phyloP scores from a whole-genome alignment of 306 rosid species.

The Crotalaria pallida region DNA sequence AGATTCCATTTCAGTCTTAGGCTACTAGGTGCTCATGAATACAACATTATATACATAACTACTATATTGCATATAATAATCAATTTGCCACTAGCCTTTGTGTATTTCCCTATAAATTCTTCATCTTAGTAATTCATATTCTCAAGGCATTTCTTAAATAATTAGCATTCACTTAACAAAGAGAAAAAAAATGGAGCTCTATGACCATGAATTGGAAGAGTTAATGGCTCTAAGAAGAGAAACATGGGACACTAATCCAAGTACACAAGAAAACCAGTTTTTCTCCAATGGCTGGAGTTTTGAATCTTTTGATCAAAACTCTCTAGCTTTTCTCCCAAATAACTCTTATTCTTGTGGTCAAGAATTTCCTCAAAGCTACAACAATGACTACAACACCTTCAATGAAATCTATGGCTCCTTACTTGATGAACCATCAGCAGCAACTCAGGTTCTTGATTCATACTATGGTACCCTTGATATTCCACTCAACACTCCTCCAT shows the following conservation, averaged over 20 bases:
- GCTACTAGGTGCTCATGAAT: slow-evolving; percentile 20
- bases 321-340: slow-evolving; percentile 32
- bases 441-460: slow-evolving; percentile 47
- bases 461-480: slow-evolving; percentile 34
- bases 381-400: slow-evolving; percentile 21
- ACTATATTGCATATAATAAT: slow-evolving; percentile 22
- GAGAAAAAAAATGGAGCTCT: slow-evolving; percentile 47
- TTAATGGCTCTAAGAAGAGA: slow-evolving; percentile 60
- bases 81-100: slow-evolving; percentile 15
- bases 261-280: slow-evolving; percentile 43
- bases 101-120: slow-evolving; percentile 47
- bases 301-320: slow-evolving; percentile 56
- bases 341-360: slow-evolving; percentile 41
- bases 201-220: slow-evolving; percentile 60
- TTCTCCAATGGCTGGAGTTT: slow-evolving; percentile 42
- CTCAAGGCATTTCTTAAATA: slow-evolving; percentile 39
- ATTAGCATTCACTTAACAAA: slow-evolving; percentile 44
- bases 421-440: slow-evolving; percentile 36
- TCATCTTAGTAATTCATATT: slow-evolving; percentile 27
- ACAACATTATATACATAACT: slow-evolving; percentile 26
- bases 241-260: slow-evolving; percentile 52
- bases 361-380: slow-evolving; percentile 36
- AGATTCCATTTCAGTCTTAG: slow-evolving; percentile 52
- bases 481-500: slow-evolving; percentile 37
- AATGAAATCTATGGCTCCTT: slow-evolving; percentile 44